Base-by-base conservation (phyloP, 177 flowering plant genomes). In the Vitis hybrid region DNA sequence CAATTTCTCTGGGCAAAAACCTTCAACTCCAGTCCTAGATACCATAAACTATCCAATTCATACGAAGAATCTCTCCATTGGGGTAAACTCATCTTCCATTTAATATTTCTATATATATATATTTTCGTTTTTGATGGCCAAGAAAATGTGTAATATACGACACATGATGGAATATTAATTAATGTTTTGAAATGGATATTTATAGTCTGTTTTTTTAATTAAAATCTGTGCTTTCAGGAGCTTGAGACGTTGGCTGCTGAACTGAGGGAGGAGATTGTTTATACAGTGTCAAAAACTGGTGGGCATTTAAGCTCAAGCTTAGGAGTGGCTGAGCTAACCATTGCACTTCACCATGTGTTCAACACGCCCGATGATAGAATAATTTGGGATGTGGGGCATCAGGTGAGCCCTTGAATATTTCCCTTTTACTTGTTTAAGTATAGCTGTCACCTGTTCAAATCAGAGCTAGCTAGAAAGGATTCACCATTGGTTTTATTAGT, bases 371-470 rank as follows among this genome's bases (percentile, higher is more conserved):
- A 81, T 26, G 87, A 84, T 57, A 84, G 79, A 56, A 75, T 84
- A 67, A 77, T 84, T 10, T 84, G 87, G 83, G 87, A 84, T 54
- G 87, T 84, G 55, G 87, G 87, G 4, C 87, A 84, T 71, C 87
- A 84, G 83, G 84, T 80, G 26, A 23, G 32, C 26, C 26, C 26
- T 23, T 23, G 6, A 30, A n/a, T 13, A 15, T 50, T 60, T 8
- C 39, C 55, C 12, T 49, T 1, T 68, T 11, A 57, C 12, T 50
- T 17, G 10, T 11, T 34, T 9, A 15, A 21, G 6, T 32, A 15
- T 60, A 50, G 32, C 11, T 8, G 4, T n/a, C 26, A 56, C 15
- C 32, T 51, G 6, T 34, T 34, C 45, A 34, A 34, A 34, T 34
- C 45, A 34, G 45, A 34, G 26, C 26, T 34, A 34, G 45, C 45